Conservation (phyloP, 495 filamentous ascomycete species). For the Pyrenula aspistea region DNA sequence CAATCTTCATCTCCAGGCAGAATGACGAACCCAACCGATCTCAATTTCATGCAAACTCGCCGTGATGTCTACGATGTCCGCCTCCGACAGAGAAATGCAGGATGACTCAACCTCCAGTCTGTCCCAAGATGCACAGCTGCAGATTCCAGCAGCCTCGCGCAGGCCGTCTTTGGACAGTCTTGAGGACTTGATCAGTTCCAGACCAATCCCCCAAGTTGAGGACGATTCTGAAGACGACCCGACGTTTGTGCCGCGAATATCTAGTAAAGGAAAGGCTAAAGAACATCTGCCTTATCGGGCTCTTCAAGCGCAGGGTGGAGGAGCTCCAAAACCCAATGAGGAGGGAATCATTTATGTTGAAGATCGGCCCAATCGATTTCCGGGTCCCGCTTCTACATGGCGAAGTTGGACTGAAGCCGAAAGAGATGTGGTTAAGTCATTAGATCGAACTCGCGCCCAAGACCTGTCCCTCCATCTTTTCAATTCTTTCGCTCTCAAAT, state of each 20-base stretch:
- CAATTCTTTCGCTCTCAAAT: slow-evolving; percentile 53
- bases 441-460: slow-evolving; percentile 41
- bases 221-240: slow-evolving; percentile 1
- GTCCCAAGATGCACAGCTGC: background rate
- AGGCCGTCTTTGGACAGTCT: slow-evolving; percentile 10
- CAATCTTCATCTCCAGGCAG: no score
- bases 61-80: background rate
- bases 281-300: no score
- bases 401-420: slow-evolving; percentile 43
- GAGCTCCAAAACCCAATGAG: background rate
- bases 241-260: background rate
- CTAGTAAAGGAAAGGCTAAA: background rate
- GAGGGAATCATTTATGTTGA: background rate
- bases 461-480: slow-evolving; percentile 69
- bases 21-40: no score
- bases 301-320: no score
- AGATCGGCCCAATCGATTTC: slow-evolving; percentile 38
- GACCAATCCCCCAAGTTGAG: background rate
- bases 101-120: background rate
- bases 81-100: background rate
- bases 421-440: slow-evolving; percentile 37
- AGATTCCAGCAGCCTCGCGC: background rate
- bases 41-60: background rate
- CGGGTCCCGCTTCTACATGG: slow-evolving; percentile 50
- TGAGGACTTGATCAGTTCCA: slow-evolving; percentile 9